Conservation (phyloP, 352 stramenopile genomes). For the Pythium chondricola region DNA sequence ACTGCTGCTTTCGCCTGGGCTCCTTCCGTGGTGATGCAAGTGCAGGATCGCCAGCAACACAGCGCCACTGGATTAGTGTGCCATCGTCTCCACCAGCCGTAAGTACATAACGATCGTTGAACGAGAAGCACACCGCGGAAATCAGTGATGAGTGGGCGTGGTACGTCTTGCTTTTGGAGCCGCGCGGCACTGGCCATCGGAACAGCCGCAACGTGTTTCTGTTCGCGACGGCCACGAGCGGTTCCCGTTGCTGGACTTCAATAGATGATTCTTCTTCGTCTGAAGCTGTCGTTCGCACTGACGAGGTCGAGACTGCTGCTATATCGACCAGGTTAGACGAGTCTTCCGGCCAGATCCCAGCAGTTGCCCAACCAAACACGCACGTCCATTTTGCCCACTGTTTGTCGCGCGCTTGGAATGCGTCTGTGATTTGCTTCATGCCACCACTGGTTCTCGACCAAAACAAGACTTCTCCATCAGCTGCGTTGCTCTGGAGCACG, state of each 20-base stretch:
- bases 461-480: conserved; percentile 56
- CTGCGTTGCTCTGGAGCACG: conserved; percentile 77
- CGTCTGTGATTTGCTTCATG: conserved; percentile 59
- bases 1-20: conserved; percentile 12
- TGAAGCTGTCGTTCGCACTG: conserved; percentile 13
- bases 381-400: conserved; percentile 63
- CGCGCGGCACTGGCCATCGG: conserved; percentile 37
- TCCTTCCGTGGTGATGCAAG: not conserved
- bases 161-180: conserved; percentile 34
- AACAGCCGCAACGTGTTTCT: conserved; percentile 42
- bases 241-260: conserved; percentile 27
- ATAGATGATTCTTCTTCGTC: not conserved
- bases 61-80: conserved; percentile 54
- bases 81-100: conserved; percentile 50
- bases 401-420: conserved; percentile 47
- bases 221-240: conserved; percentile 43
- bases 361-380: conserved; percentile 59
- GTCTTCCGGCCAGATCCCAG: conserved; percentile 55
- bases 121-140: conserved; percentile 39
- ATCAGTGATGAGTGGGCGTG: conserved; percentile 44
- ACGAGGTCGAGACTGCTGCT: conserved; percentile 32
- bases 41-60: conserved; percentile 2
- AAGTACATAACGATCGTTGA: conserved; percentile 40
- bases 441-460: conserved; percentile 36
- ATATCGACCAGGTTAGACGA: conserved; percentile 49